Evolutionary conservation across 805 yeast species (phyloP).

Genomic region (Ogataea saltuana): DNA sequence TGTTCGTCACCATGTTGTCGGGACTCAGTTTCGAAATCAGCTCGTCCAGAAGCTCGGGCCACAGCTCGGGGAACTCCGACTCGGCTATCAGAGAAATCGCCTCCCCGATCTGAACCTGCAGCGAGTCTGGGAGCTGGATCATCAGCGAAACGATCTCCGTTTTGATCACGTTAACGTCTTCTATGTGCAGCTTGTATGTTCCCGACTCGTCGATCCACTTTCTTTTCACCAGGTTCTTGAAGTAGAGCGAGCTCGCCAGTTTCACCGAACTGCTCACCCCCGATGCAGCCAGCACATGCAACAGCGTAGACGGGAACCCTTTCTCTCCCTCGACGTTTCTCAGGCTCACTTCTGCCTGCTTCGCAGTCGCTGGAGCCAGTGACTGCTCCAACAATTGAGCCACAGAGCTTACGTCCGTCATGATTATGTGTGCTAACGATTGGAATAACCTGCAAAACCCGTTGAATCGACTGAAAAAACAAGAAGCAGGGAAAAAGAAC

Average conservation of each 20-base stretch:
- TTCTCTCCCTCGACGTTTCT: conserved; percentile 60
- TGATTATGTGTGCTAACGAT: conserved; percentile 4
- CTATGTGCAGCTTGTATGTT: conserved; percentile 56
- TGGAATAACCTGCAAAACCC: background rate
- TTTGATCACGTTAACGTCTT: conserved; percentile 71
- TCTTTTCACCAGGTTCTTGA: conserved; percentile 82
- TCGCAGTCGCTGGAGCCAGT: conserved; percentile 62
- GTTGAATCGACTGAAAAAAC: background rate
- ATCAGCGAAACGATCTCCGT: conserved; percentile 78
- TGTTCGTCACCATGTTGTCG: conserved; percentile 71
- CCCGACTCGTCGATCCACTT: conserved; percentile 94
- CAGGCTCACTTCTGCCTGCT: conserved; percentile 65
- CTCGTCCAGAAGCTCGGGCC: conserved; percentile 78
- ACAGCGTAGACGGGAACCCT: conserved; percentile 74
- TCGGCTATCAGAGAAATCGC: conserved; percentile 91
- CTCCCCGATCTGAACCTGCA: conserved; percentile 95
- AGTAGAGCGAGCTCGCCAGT: conserved; percentile 85
- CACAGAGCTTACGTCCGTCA: conserved; percentile 52
- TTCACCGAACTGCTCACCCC: conserved; percentile 58
- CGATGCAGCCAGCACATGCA: conserved; percentile 73
- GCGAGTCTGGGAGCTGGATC: conserved; percentile 74
- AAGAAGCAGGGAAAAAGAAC: background rate
- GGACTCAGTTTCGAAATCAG: conserved; percentile 64
- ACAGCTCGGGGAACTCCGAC: conserved; percentile 88
- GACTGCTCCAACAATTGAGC: conserved; percentile 62